Evolutionary conservation across 2,329 filamentous ascomycete genomes (phyloP).

Genomic region (Pseudogymnoascus sp.): DNA sequence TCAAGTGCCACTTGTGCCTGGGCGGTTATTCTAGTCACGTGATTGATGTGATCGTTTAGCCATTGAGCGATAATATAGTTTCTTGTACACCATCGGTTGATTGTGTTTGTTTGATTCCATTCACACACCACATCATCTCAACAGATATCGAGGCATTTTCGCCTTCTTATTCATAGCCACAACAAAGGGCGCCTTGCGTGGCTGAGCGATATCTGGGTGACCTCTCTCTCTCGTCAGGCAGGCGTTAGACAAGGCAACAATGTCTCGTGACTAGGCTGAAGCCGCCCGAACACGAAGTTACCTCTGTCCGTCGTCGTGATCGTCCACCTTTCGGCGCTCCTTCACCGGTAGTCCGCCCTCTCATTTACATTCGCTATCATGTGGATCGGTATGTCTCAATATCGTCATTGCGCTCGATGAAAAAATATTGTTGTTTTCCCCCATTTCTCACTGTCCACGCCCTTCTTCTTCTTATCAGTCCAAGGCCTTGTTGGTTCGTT

Average conservation of each 20-base stretch:
- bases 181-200: neutral
- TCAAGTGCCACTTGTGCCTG: neutral
- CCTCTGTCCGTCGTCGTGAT: neutral
- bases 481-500: neutral
- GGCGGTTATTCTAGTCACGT: neutral
- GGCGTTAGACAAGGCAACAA: neutral
- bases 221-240: neutral
- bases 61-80: neutral
- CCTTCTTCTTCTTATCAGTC: constrained; percentile 8
- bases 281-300: neutral
- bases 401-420: neutral
- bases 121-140: constrained; percentile 1
- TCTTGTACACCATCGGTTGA: neutral
- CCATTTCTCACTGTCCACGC: neutral
- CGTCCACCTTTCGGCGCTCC: neutral
- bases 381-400: neutral
- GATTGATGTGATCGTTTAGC: neutral
- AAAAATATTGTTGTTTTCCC: neutral
- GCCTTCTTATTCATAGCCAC: constrained; percentile 1
- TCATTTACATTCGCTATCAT: neutral
- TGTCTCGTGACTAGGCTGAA: constrained; percentile 7
- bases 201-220: neutral
- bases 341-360: neutral
- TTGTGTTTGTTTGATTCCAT: constrained; percentile 4
- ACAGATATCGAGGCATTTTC: constrained; percentile 2